Percentiles rank a stretch among this genome's conserved stretches.
Conservation (phyloP, 768 basidiomycete genomes). For the Floccularia luteovirens region DNA sequence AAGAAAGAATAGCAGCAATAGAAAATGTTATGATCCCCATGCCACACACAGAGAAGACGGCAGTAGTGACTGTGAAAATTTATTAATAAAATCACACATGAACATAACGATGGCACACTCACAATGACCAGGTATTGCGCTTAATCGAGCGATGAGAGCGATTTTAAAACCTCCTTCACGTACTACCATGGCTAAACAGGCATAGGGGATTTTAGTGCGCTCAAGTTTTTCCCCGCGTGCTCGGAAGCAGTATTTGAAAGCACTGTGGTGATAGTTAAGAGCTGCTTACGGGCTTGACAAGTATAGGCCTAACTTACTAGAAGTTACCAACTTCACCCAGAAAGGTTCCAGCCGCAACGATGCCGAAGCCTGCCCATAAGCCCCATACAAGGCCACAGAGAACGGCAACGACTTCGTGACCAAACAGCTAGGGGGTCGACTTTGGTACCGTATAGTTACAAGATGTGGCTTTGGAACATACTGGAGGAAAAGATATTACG, state of each 20-base stretch:
- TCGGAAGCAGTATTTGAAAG: conserved; percentile 77
- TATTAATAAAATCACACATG: conserved; percentile 3
- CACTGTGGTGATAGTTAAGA: conserved; percentile 29
- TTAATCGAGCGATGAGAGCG: conserved; percentile 67
- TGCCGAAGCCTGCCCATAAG: conserved; percentile 78
- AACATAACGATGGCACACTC: conserved; percentile 17
- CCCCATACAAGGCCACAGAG: conserved; percentile 91
- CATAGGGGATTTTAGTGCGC: conserved; percentile 47
- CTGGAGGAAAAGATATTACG: conserved; percentile 82
- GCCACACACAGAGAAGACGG: conserved; percentile 84
- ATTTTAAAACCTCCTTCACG: conserved; percentile 87
- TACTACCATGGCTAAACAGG: conserved; percentile 59
- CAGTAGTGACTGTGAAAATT: conserved; percentile 62
- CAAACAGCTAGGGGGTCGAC: conserved; percentile 53
- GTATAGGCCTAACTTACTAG: conserved; percentile 42
- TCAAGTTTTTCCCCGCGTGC: conserved; percentile 73
- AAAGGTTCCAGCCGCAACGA: conserved; percentile 78
- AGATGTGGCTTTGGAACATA: conserved; percentile 18
- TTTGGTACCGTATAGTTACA: neutral
- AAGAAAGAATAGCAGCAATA: conserved; percentile 71
- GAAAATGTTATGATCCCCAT: conserved; percentile 76
- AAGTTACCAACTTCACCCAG: conserved; percentile 85
- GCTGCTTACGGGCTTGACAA: too few relatives aligned
- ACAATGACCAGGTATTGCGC: conserved; percentile 87
- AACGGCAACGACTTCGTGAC: conserved; percentile 87